Percentiles rank a stretch among this genome's conserved stretches.
Conservation (phyloP, 257 asterid species). For the Scutellaria galericulata region DNA sequence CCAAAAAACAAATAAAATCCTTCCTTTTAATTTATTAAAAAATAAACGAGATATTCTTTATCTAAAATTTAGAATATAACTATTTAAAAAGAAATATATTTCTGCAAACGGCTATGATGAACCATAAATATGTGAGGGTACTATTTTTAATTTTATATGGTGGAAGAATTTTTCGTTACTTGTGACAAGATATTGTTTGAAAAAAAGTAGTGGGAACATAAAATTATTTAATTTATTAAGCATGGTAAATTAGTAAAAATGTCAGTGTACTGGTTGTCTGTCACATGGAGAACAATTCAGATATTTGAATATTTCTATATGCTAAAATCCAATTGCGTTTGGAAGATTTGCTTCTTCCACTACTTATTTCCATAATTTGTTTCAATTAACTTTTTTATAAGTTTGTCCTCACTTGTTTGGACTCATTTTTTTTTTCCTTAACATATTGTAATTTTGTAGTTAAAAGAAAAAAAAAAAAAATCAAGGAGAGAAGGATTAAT, state of each 20-base stretch:
- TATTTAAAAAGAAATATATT: neutral
- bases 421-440: neutral
- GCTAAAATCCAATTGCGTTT: slow-evolving; percentile 49
- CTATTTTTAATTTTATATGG: slow-evolving; percentile 4
- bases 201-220: slow-evolving; percentile 27
- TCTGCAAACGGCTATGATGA: slow-evolving; percentile 24
- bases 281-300: slow-evolving; percentile 62
- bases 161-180: slow-evolving; percentile 58
- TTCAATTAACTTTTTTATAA: slow-evolving; percentile 19
- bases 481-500: too few species aligned
- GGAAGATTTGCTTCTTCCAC: slow-evolving; percentile 31
- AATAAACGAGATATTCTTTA: slow-evolving; percentile 1
- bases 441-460: too few species aligned
- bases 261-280: slow-evolving; percentile 50
- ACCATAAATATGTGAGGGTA: slow-evolving; percentile 23
- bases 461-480: too few species aligned
- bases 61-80: neutral
- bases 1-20: neutral
- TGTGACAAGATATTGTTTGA: slow-evolving; percentile 52
- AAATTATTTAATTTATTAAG: slow-evolving; percentile 19
- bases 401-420: slow-evolving; percentile 38
- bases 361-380: slow-evolving; percentile 25
- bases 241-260: slow-evolving; percentile 36
- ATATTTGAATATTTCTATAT: slow-evolving; percentile 47
- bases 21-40: neutral